These are phyloP conservation scores for Vararia minispora DNA, from an alignment of 768 basidiomycete species.

Conservation along the genomic window DNA sequence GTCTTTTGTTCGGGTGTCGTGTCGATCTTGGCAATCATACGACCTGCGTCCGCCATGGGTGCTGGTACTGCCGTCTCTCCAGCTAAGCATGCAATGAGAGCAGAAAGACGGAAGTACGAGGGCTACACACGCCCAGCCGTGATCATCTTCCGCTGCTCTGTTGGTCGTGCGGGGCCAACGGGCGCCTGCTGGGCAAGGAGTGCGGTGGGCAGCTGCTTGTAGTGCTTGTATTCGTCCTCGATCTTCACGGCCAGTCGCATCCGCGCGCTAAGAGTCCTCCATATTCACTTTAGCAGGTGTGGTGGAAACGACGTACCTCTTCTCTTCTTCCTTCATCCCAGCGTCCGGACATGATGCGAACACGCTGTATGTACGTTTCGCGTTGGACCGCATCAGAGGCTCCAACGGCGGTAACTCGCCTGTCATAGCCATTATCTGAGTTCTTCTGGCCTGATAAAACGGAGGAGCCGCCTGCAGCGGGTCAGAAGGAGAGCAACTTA, in stretches of 20 bases:
- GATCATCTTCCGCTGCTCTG: slow-evolving; percentile 50
- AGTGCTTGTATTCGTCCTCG: slow-evolving; percentile 80
- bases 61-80: slow-evolving; percentile 13
- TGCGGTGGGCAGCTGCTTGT: slow-evolving; percentile 72
- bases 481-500: slow-evolving; percentile 39
- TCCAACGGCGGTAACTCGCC: slow-evolving; percentile 48
- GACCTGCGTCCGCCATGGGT: slow-evolving; percentile 38
- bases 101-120: neutral
- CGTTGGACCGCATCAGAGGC: slow-evolving; percentile 46
- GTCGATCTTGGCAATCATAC: slow-evolving; percentile 67
- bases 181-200: slow-evolving; percentile 72
- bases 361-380: slow-evolving; percentile 63
- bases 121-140: slow-evolving; percentile 53
- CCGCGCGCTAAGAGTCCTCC: slow-evolving; percentile 47
- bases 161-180: slow-evolving; percentile 71
- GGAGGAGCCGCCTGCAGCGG: too few species aligned
- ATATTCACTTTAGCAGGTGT: neutral
- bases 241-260: slow-evolving; percentile 77
- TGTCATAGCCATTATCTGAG: slow-evolving; percentile 32
- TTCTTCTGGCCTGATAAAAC: too few species aligned
- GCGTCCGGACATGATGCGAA: slow-evolving; percentile 61
- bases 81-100: neutral
- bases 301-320: slow-evolving; percentile 37
- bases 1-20: slow-evolving; percentile 54
- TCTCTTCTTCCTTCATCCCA: slow-evolving; percentile 51